Base-by-base conservation (phyloP, 2,329 filamentous ascomycete species). In the Venturia carpophila region DNA sequence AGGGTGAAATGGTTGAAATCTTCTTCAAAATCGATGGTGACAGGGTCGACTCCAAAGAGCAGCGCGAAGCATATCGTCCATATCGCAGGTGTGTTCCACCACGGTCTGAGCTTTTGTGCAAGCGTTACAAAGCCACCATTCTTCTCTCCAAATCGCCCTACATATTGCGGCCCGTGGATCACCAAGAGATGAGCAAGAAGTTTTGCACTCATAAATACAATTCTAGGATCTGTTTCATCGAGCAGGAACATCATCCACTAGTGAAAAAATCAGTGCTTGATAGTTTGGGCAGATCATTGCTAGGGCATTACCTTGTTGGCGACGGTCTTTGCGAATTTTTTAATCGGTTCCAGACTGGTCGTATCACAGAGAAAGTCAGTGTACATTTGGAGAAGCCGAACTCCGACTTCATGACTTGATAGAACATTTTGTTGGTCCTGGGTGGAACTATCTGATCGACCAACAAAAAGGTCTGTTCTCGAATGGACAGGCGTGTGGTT, bases 231-330 rank as follows among this genome's bases (percentile, higher is more conserved):
- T 67, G 90, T 86, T 52, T 97, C 92, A 9, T 91, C 91, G 62
- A 97, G 82, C 17, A 99, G 83, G 75, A 97, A 96, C 17, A 99
- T 79, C 17, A 96, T 83, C 92, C 92, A 97, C 88, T 93, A 63
- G 37, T 34, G 4, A 43, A 41, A 11, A 2, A 21, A 34, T 55
- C 34, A 63, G 47, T 52, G 3, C 17, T 52, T 13, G 24, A 27
- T 27, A 7, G 24, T 11, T 27, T 52, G 24, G 47, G 10, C 21
- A 27, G 9, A 21, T 52, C 11, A 27, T 27, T 27, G 47, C 7
- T 5, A 10, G 3, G 47, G 11, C 45, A 21, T 72, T 79, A 91
- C 90, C 83, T 96, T 96, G 70, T 96, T 96, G 27, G 93, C 97
- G 10, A 99, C 93, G 1, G 93, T 95, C 72, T 89, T 90, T 5